Percentiles rank a stretch among this genome's conserved stretches.
Conservation (phyloP, 139 green algal species). For the Micractinium conductrix region DNA sequence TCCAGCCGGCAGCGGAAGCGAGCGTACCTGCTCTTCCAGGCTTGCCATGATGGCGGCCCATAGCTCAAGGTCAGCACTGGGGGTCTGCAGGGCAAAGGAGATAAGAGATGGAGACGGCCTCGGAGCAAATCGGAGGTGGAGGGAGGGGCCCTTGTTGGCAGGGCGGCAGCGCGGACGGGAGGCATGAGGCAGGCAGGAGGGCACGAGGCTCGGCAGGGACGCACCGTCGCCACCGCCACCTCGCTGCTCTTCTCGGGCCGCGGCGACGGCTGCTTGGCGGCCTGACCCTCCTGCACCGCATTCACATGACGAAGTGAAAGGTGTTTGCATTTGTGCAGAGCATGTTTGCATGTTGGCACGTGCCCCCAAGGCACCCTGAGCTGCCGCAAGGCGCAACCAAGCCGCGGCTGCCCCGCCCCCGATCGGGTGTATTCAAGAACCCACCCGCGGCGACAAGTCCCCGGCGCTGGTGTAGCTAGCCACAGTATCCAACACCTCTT, state of each 20-base stretch:
- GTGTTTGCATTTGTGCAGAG: too few species aligned
- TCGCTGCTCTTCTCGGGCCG: not conserved
- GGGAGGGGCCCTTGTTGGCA: not conserved
- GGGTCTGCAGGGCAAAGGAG: not conserved
- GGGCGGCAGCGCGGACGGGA: not conserved
- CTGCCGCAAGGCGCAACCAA: too few species aligned
- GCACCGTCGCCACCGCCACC: not conserved
- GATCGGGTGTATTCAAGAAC: too few species aligned
- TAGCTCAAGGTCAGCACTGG: conserved; percentile 14
- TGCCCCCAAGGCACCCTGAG: too few species aligned
- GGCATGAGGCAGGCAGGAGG: not conserved
- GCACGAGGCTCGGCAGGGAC: too few species aligned
- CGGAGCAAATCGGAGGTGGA: not conserved
- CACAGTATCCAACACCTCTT: not conserved
- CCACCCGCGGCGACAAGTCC: too few species aligned
- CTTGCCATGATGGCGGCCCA: conserved; percentile 10
- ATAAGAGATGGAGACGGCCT: not conserved
- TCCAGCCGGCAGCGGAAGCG: too few species aligned
- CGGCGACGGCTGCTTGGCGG: too few species aligned
- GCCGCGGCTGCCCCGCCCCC: too few species aligned
- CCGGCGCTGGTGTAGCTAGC: not conserved
- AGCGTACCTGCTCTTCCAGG: conserved; percentile 25
- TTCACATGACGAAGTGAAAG: too few species aligned
- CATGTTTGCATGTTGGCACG: too few species aligned
- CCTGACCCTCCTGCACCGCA: too few species aligned